phyloP scores from a whole-genome alignment of 306 rosid genomes.

The Dalbergia oliveri region DNA sequence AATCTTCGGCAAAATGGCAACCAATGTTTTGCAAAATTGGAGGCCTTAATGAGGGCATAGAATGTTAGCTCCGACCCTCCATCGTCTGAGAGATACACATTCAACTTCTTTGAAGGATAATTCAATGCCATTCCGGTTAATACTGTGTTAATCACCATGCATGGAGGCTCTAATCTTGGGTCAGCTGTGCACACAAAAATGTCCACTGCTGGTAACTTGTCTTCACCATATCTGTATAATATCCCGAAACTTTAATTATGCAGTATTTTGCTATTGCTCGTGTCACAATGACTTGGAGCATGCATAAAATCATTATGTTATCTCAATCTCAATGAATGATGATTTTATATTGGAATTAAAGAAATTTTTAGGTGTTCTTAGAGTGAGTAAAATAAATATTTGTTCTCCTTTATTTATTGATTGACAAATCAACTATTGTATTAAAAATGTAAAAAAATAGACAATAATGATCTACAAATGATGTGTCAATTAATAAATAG shows the following conservation, averaged over 20 bases:
- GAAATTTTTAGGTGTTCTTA: too few relatives aligned
- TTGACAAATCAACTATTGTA: too few relatives aligned
- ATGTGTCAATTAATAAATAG: too few relatives aligned
- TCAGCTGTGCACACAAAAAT: constrained; percentile 84
- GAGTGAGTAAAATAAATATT: too few relatives aligned
- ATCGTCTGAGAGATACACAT: constrained; percentile 76
- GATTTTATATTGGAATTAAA: too few relatives aligned
- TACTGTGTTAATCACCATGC: constrained; percentile 69
- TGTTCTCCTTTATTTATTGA: too few relatives aligned
- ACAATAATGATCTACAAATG: too few relatives aligned
- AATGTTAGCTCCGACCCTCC: constrained; percentile 74
- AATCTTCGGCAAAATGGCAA: constrained; percentile 68
- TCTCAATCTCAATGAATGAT: too few relatives aligned
- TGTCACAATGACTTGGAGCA: background rate
- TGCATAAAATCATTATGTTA: too few relatives aligned
- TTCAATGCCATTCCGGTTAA: constrained; percentile 64
- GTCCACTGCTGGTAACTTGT: constrained; percentile 61
- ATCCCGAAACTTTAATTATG: background rate
- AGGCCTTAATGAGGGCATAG: constrained; percentile 70
- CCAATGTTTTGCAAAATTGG: constrained; percentile 69
- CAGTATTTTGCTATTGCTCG: background rate
- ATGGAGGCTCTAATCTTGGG: constrained; percentile 74
- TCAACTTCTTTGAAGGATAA: constrained; percentile 66
- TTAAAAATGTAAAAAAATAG: too few relatives aligned
- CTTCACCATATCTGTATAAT: constrained; percentile 54